phyloP scores from a whole-genome alignment of 805 yeast species.

The Candida oleophila region DNA sequence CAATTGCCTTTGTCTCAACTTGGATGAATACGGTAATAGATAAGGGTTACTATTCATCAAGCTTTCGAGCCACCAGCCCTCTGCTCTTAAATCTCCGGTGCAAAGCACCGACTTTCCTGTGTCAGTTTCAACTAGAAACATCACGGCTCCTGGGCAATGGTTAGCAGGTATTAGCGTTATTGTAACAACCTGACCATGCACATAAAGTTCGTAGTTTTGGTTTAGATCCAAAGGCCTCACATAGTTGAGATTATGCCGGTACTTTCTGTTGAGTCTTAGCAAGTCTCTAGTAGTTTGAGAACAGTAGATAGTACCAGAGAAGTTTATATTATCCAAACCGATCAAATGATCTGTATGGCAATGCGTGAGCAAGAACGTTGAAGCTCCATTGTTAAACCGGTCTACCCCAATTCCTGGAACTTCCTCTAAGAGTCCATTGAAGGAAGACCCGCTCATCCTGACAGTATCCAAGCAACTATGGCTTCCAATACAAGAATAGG shows the following conservation, averaged over 20 bases:
- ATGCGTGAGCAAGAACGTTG: conserved; percentile 44
- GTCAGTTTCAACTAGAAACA: conserved; percentile 46
- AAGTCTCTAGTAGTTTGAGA: conserved; percentile 31
- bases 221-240: conserved; percentile 20
- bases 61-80: conserved; percentile 47
- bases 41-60: conserved; percentile 34
- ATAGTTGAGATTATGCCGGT: conserved; percentile 16
- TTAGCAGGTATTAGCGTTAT: conserved; percentile 49
- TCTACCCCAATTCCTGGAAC: conserved; percentile 47
- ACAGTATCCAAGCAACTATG: not conserved
- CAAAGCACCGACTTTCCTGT: conserved; percentile 34
- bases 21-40: conserved; percentile 41
- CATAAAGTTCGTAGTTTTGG: conserved; percentile 16
- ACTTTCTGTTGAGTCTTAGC: conserved; percentile 16
- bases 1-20: conserved; percentile 21
- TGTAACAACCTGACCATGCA: conserved; percentile 16
- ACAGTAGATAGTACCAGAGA: conserved; percentile 47
- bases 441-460: conserved; percentile 21
- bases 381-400: conserved; percentile 24
- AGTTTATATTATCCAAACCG: conserved; percentile 43
- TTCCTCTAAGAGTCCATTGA: conserved; percentile 45
- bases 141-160: conserved; percentile 61
- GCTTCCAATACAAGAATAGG: not conserved
- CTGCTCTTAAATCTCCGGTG: conserved; percentile 62
- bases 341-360: conserved; percentile 54